These are phyloP conservation scores for Beta macrorhiza DNA, from an alignment of 179 eudicot genomes.

Conservation along the genomic window DNA sequence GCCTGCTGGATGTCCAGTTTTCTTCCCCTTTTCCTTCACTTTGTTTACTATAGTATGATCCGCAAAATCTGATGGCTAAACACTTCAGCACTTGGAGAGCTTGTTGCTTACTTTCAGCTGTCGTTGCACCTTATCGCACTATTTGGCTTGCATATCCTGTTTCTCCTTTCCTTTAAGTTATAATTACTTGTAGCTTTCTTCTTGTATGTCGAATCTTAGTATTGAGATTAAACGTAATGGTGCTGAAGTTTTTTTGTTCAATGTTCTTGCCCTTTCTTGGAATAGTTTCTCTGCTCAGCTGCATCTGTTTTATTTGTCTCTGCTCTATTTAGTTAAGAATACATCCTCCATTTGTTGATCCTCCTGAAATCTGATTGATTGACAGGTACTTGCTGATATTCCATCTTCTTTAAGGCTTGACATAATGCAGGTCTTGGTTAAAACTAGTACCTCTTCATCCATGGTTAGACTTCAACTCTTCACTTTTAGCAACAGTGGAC, in stretches of 20 bases:
- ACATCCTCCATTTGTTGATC: background rate
- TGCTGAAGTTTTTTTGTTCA: background rate
- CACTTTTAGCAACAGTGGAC: background rate
- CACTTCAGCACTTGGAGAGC: background rate
- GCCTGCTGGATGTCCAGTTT: background rate
- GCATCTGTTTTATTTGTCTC: background rate
- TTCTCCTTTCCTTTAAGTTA: background rate
- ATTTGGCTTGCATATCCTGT: background rate
- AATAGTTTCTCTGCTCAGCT: background rate
- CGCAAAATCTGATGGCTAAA: background rate
- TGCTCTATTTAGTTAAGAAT: conserved; percentile 10
- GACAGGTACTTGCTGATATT: conserved; percentile 79
- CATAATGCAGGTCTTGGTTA: conserved; percentile 56
- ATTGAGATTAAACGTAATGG: background rate
- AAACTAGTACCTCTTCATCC: conserved; percentile 65
- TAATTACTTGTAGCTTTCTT: background rate
- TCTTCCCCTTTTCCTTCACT: background rate
- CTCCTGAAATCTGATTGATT: background rate
- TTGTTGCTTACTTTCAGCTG: background rate
- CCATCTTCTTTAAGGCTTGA: conserved; percentile 73
- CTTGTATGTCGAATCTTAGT: background rate
- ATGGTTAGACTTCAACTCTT: conserved; percentile 56
- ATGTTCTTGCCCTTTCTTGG: background rate
- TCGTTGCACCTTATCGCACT: background rate
- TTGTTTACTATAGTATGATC: background rate